Evolutionary conservation across 495 filamentous ascomycete genomes (phyloP), one percentile per base, ranked within the genome.

Genomic region (Neurospora sp.): DNA sequence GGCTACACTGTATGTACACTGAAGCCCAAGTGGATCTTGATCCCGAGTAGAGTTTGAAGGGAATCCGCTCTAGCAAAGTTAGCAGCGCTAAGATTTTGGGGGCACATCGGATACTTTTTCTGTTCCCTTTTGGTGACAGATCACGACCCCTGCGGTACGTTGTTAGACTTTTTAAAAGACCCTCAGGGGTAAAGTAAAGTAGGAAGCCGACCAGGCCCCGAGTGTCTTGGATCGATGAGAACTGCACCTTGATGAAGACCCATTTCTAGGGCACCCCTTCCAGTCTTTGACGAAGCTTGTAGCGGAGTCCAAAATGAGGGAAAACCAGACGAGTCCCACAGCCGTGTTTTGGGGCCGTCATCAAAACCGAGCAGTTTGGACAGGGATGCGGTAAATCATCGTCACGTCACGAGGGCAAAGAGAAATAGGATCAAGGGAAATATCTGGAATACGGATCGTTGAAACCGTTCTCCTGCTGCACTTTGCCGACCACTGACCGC

Each of bases 331-430:
- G 54, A 69, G 75, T 66, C 66, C 77, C 75, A 76, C 77, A 59
- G 70, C 27, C 71, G 73, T 75, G 72, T 35, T 75, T 31, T 73
- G 75, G 77, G 71, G 75, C 71, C 46, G 59, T 69, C 46, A 69
- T 70, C 44, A 42, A n/a, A 71, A 9, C 39, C 23, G 70, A 75
- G 44, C 69, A 37, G 31, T 39, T 37, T 46, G 39, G 48, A 72
- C 59, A 59, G 76, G 76, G 73, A 70, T 69, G 46, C 48, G 71
- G 75, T 66, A 77, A 74, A 77, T 72, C 72, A 72, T 70, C 16
- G 72, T 75, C 73, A 72, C 72, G 76, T 80, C 78, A 80, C 77
- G 78, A 75, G 78, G 78, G 40, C 75, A 73, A 66, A 66, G 12
- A 66, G 54, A 37, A 66, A 35, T 66, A 66, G 31, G 14, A 66